Base-by-base conservation (phyloP, 257 asterid genomes). In the Salvia rosmarinus region DNA sequence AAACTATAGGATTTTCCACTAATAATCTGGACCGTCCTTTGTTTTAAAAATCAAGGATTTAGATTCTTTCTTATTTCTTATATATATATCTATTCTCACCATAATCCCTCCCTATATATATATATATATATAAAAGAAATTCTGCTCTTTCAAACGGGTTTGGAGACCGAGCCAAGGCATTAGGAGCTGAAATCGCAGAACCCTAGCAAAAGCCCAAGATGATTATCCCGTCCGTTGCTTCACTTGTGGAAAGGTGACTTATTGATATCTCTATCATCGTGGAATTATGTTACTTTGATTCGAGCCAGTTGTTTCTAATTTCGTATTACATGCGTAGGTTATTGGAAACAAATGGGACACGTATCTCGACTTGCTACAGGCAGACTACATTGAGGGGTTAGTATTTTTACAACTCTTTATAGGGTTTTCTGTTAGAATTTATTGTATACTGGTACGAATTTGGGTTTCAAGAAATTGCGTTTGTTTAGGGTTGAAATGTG, bases 151-250 rank as follows among this genome's bases (percentile, higher is more conserved):
- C 39, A 0, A 23, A 21, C 3, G 20, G 1, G 30, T 25, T 25
- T 25, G 55, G 21, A 40, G 39, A 39, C 2, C 3, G 1, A 2
- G n/a, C 20, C 9, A 6, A 34, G 35, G 50, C 63, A 34, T 64
- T 4, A 37, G 10, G 34, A 54, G 35, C 46, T 30, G 32, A 1
- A 30, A 46, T 50, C 34, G 35, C 49, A 19, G 40, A 37, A 59
- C 77, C 77, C 71, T 49, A 63, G 58, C 65, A 1, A 23, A 42
- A 40, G 30, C 13, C 44, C 14, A 63, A 52, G 12, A 73, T 73
- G 77, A 73, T 73, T 7, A 73, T 73, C 77, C 77, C 7, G 77
- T 73, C 4, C 77, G 77, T 11, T 73, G 77, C 66, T 73, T 73
- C 72, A 73, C 77, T 1, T 73, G 77, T n/a, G 77, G 77, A 28